These are phyloP conservation scores for Penicillium goetzii DNA, from an alignment of 495 filamentous ascomycete species.

Conservation along the genomic window DNA sequence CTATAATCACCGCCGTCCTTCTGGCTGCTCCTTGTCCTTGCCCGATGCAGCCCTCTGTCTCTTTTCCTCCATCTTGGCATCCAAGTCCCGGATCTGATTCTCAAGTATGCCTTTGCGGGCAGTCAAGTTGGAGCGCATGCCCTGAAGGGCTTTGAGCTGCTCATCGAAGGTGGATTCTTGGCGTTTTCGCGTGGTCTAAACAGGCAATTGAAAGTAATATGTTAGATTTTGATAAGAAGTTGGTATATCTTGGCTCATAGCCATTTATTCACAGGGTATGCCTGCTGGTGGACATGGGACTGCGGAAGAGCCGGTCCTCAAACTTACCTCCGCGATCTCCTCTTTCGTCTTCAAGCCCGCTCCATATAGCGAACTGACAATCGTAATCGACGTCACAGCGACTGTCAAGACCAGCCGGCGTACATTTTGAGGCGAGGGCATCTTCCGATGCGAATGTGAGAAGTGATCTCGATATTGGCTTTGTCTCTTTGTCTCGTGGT, in stretches of 20 bases:
- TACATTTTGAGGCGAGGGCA: constrained; percentile 36
- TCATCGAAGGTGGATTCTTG: constrained; percentile 58
- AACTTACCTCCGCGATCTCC: constrained; percentile 49
- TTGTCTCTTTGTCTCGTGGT: constrained; percentile 4
- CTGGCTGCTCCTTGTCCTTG: constrained; percentile 25
- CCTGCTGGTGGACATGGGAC: not conserved
- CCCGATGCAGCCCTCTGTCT: constrained; percentile 34
- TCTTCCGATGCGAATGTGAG: constrained; percentile 19
- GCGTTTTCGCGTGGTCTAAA: constrained; percentile 43
- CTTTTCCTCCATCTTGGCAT: constrained; percentile 48
- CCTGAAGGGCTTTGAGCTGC: constrained; percentile 54
- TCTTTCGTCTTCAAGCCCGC: constrained; percentile 55
- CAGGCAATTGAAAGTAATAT: not conserved
- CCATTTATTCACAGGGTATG: not conserved
- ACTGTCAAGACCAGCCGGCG: constrained; percentile 49
- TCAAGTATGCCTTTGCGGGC: constrained; percentile 57
- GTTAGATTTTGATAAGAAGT: not conserved
- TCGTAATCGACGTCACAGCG: constrained; percentile 53
- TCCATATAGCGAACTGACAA: constrained; percentile 56
- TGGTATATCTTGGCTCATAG: not conserved
- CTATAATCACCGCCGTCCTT: constrained; percentile 23
- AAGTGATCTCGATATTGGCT: constrained; percentile 6
- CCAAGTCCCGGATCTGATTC: constrained; percentile 58
- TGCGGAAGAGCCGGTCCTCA: not conserved
- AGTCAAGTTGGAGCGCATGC: constrained; percentile 49